A percentile compares a stretch with the other conserved stretches of the same genome.
Evolutionary conservation across 179 eudicot species (phyloP).

Genomic region (Beta corolliflora): DNA sequence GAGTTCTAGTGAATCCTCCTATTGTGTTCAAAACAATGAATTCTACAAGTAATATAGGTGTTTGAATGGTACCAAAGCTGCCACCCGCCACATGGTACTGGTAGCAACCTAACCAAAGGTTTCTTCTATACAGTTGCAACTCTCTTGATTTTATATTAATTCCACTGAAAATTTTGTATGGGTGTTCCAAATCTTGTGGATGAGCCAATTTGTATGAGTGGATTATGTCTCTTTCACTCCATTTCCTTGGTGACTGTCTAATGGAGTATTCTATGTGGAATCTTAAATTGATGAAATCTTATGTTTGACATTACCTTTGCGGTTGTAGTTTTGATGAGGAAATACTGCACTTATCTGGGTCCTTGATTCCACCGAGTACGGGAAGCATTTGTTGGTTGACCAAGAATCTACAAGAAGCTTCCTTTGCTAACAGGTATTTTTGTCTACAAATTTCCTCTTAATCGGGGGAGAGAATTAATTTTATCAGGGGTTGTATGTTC

Average conservation of each 20-base stretch:
- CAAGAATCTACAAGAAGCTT: conserved; percentile 44
- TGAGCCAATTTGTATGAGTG: background rate
- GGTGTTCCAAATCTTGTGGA: background rate
- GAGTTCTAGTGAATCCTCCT: background rate
- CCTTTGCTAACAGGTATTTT: conserved; percentile 48
- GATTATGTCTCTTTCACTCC: background rate
- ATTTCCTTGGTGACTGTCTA: background rate
- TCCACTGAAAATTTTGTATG: background rate
- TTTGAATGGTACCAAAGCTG: background rate
- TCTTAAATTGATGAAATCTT: background rate
- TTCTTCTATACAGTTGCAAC: background rate
- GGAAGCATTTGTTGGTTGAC: conserved; percentile 68
- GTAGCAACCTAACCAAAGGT: background rate
- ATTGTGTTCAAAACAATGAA: too few species aligned
- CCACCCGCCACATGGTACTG: background rate
- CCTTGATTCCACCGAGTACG: conserved; percentile 61
- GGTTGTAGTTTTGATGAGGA: conserved; percentile 81
- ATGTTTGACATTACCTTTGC: background rate
- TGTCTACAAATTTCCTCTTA: conserved; percentile 8
- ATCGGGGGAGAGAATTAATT: too few species aligned
- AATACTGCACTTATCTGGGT: conserved; percentile 73
- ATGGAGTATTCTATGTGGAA: background rate
- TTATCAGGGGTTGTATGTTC: background rate
- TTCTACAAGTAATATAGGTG: background rate
- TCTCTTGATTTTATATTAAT: background rate